Conservation (phyloP, 495 filamentous ascomycete species). For the Penicillium argentinense region DNA sequence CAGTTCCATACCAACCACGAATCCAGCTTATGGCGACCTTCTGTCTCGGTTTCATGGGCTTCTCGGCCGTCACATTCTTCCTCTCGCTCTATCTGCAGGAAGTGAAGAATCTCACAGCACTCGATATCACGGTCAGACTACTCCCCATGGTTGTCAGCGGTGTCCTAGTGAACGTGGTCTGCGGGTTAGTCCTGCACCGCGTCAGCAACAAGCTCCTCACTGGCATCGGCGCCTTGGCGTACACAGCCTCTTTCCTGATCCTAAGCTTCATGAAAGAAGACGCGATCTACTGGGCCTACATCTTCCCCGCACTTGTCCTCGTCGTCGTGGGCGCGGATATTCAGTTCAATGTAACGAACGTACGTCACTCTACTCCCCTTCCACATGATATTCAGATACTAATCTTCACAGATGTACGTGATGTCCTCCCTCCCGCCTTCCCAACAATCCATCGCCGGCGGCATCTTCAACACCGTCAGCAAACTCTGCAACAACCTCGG, state of each 20-base stretch:
- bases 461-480: conserved; percentile 39
- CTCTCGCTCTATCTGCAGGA: conserved; percentile 46
- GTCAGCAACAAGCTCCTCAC: conserved; percentile 51
- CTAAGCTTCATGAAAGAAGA: conserved; percentile 45
- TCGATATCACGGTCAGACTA: conserved; percentile 52
- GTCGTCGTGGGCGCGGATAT: conserved; percentile 56
- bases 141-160: conserved; percentile 57
- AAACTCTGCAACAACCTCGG: conserved; percentile 35
- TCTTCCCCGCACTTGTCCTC: conserved; percentile 51
- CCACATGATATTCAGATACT: neutral
- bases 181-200: conserved; percentile 55
- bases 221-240: conserved; percentile 41
- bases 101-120: conserved; percentile 37
- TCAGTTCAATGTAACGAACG: conserved; percentile 61
- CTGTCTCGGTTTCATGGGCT: conserved; percentile 40
- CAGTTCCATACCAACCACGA: too few relatives aligned
- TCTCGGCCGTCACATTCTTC: conserved; percentile 35
- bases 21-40: conserved; percentile 30
- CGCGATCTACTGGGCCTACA: conserved; percentile 57
- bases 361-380: conserved; percentile 10
- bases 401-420: conserved; percentile 32
- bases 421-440: conserved; percentile 36
- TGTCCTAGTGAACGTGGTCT: conserved; percentile 51
- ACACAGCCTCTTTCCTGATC: conserved; percentile 52
- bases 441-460: conserved; percentile 37